Evolutionary conservation across 106 monocot genomes (phyloP).

Genomic region (Allium fistulosum): DNA sequence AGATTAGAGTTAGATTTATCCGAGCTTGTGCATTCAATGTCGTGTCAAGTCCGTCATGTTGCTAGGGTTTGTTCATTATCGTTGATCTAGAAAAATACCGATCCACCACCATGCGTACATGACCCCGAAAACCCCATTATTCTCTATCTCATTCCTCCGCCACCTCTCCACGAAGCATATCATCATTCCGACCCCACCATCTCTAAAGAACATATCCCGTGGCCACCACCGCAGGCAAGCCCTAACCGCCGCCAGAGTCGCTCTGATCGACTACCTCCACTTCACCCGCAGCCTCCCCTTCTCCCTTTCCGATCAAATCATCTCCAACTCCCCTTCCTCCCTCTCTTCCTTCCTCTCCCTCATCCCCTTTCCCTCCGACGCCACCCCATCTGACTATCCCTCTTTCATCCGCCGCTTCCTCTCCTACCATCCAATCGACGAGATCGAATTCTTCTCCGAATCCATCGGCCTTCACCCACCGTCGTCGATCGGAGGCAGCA

Average conservation of each 20-base stretch:
- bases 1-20: too few species aligned
- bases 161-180: neutral
- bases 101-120: too few species aligned
- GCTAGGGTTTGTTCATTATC: too few species aligned
- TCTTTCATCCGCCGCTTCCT: constrained; percentile 3
- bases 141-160: neutral
- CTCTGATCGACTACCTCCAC: constrained; percentile 78
- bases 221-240: constrained; percentile 20
- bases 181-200: neutral
- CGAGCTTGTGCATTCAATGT: too few species aligned
- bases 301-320: constrained; percentile 60
- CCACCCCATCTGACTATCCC: constrained; percentile 19
- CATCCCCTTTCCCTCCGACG: constrained; percentile 17
- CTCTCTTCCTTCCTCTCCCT: constrained; percentile 46
- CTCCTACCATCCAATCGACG: constrained; percentile 11
- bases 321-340: constrained; percentile 46
- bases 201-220: constrained; percentile 44
- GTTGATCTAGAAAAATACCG: too few species aligned
- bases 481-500: neutral
- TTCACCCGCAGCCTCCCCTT: constrained; percentile 60
- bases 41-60: too few species aligned
- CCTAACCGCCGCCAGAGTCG: constrained; percentile 35
- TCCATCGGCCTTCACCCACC: constrained; percentile 45
- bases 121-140: neutral
- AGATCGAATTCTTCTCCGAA: constrained; percentile 17